Base-by-base conservation (phyloP, 805 yeast species). In the Lipomyces chichibuensis region DNA sequence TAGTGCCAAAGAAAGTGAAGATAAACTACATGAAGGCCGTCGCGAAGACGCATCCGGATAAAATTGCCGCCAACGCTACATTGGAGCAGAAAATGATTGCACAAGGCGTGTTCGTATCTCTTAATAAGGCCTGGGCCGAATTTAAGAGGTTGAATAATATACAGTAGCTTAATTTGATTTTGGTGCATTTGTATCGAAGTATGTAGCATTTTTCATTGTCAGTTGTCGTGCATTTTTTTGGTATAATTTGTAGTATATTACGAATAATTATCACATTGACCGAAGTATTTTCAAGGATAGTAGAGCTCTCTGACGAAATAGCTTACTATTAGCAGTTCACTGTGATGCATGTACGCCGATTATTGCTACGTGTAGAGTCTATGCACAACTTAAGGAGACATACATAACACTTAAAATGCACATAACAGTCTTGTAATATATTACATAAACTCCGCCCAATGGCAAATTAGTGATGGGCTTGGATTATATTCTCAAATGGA, bases 51-150 rank as follows among this genome's bases (percentile, higher is more conserved):
- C 95, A 89, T 74, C 95, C 95, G 0, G 99, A 95, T 77, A 95
- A 95, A 77, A 80, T 93, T 29, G 81, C 86, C 6, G 75, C 78
- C n/a, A 77, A 78, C 27, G 85, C 88, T 1, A 80, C 87, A 7
- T 80, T 87, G 5, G 96, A 92, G 73, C 85, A 86, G 65, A 88
- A 89, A 75, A 84, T 94, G 88, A 82, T 94, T 57, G 95, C 98
- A 17, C 94, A 93, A 73, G 87, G 87, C 29, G 94, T 94, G 0
- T 95, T 95, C 75, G 89, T 92, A 52, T 83, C 87, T 0, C 80
- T 95, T 69, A 94, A 92, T 77, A 84, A 87, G 72, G 92, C 98
- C 1, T 95, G 99, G 98, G 98, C 91, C 72, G 79, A 77, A 25
- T 92, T 92, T 77, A 90, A 88, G 74, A 79, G 76, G 53, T 84